Evolutionary conservation across 768 basidiomycete genomes (phyloP), one percentile per base, ranked within the genome.

Genomic region (Boletus tomentosulus): DNA sequence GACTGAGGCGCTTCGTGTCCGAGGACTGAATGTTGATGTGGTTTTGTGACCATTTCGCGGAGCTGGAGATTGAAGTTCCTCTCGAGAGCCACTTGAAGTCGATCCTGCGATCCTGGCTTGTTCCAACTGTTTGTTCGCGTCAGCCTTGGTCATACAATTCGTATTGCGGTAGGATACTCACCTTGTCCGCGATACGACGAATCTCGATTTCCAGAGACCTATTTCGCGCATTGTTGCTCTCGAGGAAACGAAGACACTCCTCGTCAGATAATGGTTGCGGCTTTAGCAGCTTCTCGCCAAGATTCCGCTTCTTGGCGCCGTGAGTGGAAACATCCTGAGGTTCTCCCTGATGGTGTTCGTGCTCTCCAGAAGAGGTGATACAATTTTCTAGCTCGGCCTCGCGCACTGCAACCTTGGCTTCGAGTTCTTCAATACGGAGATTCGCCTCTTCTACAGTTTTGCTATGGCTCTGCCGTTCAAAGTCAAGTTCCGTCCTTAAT

Each of bases 391-490:
- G 69, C 57, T 84, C 80, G 0, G 76, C 76, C 43, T 85, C 84
- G n/a, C 82, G 73, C 6, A 77, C 75, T 0, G 82, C 79, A 5
- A 86, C 63, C 63, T 77, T 76, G 0, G 83, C 82, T 53, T 79
- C 74, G 3, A 86, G 71, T 16, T 69, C 66, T 5, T 73, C 63
- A 24, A 81, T 73, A 46, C 75, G 73, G 1, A 66, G 60, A 46
- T 78, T 76, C 0, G 75, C 71, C 3, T 71, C 67, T 16, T 73
- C 66, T 9, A 68, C 69, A 1, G 73, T 76, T n/a, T 66, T 66
- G 10, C 57, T 59, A 57, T 81, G 80, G 0, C 74, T 74, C 39
- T 60, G 59, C 3, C 75, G 73, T 59, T 83, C 82, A 1, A 67
- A 51, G 27, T 77, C 76, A 31, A 78, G 73, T 57, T 80, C 74